phyloP scores from a whole-genome alignment of 129 eudicot species.

The Artemisia argyi region DNA sequence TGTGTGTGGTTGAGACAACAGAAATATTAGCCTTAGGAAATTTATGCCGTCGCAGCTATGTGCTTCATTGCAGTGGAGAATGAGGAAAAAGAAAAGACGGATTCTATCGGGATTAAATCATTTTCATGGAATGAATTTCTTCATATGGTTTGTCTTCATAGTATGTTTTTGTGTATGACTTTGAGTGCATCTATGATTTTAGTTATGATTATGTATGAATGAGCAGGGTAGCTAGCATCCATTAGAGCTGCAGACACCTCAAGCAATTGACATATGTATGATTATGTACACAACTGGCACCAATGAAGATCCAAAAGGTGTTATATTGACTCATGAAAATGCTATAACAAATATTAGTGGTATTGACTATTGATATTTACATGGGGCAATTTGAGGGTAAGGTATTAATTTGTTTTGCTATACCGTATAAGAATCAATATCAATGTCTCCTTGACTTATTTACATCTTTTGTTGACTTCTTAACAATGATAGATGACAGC shows the following conservation, averaged over 20 bases:
- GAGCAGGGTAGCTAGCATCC: not conserved
- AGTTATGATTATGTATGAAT: no score
- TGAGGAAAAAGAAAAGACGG: conserved; percentile 53
- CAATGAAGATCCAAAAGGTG: conserved; percentile 91
- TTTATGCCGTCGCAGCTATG: conserved; percentile 45
- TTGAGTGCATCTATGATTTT: no score
- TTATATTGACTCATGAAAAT: conserved; percentile 80
- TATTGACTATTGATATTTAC: conserved; percentile 72
- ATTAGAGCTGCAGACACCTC: conserved; percentile 48
- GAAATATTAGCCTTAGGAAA: no score
- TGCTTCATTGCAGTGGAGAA: conserved; percentile 67
- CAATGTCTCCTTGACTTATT: not conserved
- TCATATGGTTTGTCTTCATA: conserved; percentile 28
- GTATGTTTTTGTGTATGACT: no score
- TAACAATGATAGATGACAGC: conserved; percentile 58
- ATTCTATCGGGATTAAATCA: conserved; percentile 50
- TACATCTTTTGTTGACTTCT: not conserved
- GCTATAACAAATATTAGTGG: conserved; percentile 53
- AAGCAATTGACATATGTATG: conserved; percentile 54
- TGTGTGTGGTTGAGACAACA: no score
- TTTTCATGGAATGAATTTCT: conserved; percentile 72
- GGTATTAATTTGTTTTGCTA: conserved; percentile 26
- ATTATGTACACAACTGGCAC: conserved; percentile 98
- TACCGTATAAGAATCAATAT: not conserved
- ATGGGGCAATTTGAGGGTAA: conserved; percentile 91